Base-by-base conservation (phyloP, 2,329 filamentous ascomycete species). In the Westerdykella ornata region DNA sequence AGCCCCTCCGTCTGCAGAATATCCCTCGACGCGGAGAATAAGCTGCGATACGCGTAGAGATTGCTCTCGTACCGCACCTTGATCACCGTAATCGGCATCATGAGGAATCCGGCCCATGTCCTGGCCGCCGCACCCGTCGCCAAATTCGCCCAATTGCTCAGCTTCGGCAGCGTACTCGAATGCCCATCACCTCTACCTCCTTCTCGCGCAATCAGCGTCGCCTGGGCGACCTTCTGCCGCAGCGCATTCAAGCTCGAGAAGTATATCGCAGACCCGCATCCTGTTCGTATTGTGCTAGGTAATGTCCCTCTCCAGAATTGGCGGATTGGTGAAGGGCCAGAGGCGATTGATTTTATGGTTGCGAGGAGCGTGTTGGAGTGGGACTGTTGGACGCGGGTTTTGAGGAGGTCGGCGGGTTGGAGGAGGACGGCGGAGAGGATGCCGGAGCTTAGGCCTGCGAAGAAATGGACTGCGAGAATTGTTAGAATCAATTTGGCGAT, bases 51-150 rank as follows among this genome's bases (percentile, higher is more conserved):
- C 3, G 79, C 71, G 70, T 96, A 98, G 33, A 90, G 72, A 47
- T 77, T 88, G 18, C 84, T 90, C 66, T 98, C 92, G 61, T 94
- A 97, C 34, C 92, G 85, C 33, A 97, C 92, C 63, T 98, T 98
- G 58, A 98, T 83, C 34, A 98, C 84, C 1, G 92, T 98, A 46
- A 97, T 79, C 1, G 92, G 92, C 86, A 96, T 97, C 68, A 97
- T 80, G 35, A 94, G 70, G 59, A 96, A 85, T 29, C 92, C 92
- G 0, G 90, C 90, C 39, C 85, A 82, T 1, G 88, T 88, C 39
- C 92, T 78, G 17, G 92, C 89, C 14, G 81, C 73, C 5, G 89
- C 88, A 8, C 92, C 92, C 0, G 90, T 88, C 11, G 85, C 70
- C 15, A 98, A 74, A 59, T 98, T 98, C 38, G 84, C 85, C 3